Evolutionary conservation across 202 grass and related monocot species (phyloP).

Genomic region (Zoysia matrella): DNA sequence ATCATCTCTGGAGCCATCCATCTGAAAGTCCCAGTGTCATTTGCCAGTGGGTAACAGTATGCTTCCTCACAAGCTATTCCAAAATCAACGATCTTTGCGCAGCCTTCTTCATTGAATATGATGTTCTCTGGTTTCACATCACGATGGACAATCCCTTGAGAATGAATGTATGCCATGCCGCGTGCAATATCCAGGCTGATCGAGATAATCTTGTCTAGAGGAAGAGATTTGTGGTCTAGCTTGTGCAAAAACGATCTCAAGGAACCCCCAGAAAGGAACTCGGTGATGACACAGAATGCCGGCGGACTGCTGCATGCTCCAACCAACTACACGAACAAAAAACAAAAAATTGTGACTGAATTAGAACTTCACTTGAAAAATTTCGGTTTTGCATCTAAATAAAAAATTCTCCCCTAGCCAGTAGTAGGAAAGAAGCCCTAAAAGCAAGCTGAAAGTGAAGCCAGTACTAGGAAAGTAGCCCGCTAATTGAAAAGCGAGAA

Average conservation of each 20-base stretch:
- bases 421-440: conserved; percentile 4
- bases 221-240: no score
- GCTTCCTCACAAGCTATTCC: no score
- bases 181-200: conserved; percentile 66
- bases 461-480: not conserved
- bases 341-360: not conserved
- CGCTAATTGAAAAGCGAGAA: not conserved
- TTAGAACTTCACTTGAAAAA: not conserved
- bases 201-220: conserved; percentile 41
- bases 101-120: no score
- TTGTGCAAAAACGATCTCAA: no score
- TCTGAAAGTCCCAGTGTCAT: no score
- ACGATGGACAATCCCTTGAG: conserved; percentile 66
- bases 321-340: conserved; percentile 53
- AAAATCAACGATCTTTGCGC: no score
- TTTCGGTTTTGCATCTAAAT: not conserved
- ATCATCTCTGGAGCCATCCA: conserved; percentile 45
- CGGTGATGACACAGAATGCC: conserved; percentile 46
- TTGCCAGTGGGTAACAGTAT: no score
- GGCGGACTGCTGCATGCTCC: conserved; percentile 79
- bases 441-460: not conserved
- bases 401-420: not conserved
- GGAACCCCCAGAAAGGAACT: no score
- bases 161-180: conserved; percentile 67
- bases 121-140: conserved; percentile 42